Base-by-base conservation (phyloP, 805 yeast species). In the Kodamaea laetipori region DNA sequence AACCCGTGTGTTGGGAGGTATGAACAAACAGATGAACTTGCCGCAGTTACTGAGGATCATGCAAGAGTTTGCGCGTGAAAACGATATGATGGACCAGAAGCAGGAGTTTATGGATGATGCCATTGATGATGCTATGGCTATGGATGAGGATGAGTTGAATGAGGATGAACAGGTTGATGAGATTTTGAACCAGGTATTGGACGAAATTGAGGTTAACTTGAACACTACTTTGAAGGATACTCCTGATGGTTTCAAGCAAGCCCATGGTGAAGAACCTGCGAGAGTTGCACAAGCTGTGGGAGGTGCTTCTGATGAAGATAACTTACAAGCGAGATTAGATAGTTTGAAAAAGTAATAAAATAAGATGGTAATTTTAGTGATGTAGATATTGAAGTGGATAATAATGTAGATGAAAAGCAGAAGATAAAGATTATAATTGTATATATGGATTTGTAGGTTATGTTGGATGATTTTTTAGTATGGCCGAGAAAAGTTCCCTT, bases 71-170 rank as follows among this genome's bases (percentile, higher is more conserved):
- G 96, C 94, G 57, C 82, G 80, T 56, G 96, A 92, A 58, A 88
- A 86, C 64, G 99, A 95, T 60, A 71, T 95, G 55, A 94, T 94
- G 98, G 97, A 92, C 64, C 99, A 94, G 68, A 84, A 96, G 58
- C 98, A 95, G 64, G 99, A 95, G 63, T 88, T 95, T 80, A 94
- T 94, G 86, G 99, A 94, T 61, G 99, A 94, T 61, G 95, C 97
- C 13, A 84, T 94, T 55, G 99, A 94, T 60, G 97, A 92, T 62
- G 86, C 94, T 13, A 89, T 94, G 94, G 96, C 85, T 42, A 89
- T 84, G 56, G 97, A 88, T 56, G 72, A 66, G 19, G 64, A 58
- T 27, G 81, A 87, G 45, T 86, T 82, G 52, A 89, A 78, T 17
- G 95, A 86, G 48, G 95, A 86, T 50, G 94, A 85, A 52, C 96